A percentile compares a stretch with the other conserved stretches of the same genome.
These are phyloP conservation scores for Neurospora sp. DNA, from an alignment of 495 filamentous ascomycete species.

Conservation along the genomic window DNA sequence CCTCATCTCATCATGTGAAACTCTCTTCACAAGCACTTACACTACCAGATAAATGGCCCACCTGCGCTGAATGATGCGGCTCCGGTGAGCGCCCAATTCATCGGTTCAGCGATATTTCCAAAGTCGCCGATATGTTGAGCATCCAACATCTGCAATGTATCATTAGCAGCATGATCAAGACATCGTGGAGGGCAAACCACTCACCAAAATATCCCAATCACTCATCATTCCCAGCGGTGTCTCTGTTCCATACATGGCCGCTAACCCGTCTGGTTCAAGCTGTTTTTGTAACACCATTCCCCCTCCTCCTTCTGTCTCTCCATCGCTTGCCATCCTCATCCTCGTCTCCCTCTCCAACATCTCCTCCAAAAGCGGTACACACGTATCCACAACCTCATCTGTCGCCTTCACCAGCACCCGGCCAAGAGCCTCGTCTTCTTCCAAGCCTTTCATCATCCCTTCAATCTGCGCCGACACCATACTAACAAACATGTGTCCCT, in stretches of 20 bases:
- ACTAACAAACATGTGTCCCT: slow-evolving; percentile 38
- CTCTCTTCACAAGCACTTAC: background rate
- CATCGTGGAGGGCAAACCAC: background rate
- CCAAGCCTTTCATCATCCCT: slow-evolving; percentile 27
- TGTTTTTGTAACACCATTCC: background rate
- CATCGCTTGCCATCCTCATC: background rate
- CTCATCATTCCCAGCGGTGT: background rate
- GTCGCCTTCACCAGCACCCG: slow-evolving; percentile 25
- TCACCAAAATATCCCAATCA: background rate
- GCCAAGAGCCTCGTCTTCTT: slow-evolving; percentile 19
- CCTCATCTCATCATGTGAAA: background rate
- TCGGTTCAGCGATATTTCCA: background rate
- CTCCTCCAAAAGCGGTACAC: slow-evolving; percentile 35
- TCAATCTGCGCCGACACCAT: slow-evolving; percentile 36
- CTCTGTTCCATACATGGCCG: background rate
- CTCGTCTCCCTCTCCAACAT: slow-evolving; percentile 3
- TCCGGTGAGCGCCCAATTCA: background rate
- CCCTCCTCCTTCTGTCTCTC: background rate
- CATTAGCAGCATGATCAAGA: background rate
- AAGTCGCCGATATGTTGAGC: background rate
- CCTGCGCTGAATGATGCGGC: background rate
- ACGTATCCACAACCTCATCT: slow-evolving; percentile 22
- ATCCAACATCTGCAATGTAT: background rate
- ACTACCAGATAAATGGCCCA: background rate
- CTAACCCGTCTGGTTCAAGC: background rate